These are phyloP conservation scores for Geotrichum macrosporum DNA, from an alignment of 1,139 yeast species.

Conservation along the genomic window DNA sequence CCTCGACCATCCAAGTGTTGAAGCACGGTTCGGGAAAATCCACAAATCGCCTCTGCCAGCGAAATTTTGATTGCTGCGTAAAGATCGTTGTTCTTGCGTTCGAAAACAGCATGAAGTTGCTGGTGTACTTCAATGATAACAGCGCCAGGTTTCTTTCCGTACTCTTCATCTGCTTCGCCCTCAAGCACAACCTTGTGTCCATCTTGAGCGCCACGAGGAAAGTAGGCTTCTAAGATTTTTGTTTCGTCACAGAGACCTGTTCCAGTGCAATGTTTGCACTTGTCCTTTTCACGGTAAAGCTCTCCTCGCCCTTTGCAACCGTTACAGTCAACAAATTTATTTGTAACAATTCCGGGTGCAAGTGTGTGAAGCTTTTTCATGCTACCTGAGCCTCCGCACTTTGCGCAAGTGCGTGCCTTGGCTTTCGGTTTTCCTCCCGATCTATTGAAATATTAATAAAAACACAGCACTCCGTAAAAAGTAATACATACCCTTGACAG, in stretches of 20 bases:
- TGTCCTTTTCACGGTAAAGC: constrained; percentile 58
- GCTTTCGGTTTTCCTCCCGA: constrained; percentile 67
- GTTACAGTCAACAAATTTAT: constrained; percentile 59
- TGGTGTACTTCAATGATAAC: constrained; percentile 59
- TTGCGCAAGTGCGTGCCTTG: constrained; percentile 50
- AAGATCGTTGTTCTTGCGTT: constrained; percentile 61
- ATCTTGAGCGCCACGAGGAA: constrained; percentile 62
- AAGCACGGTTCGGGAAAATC: constrained; percentile 64
- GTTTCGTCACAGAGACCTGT: constrained; percentile 58
- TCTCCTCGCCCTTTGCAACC: constrained; percentile 72
- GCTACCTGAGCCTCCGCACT: constrained; percentile 72
- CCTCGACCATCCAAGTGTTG: constrained; percentile 80
- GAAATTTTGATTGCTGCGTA: constrained; percentile 58
- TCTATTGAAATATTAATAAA: constrained; percentile 8
- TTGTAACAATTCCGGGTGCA: constrained; percentile 73
- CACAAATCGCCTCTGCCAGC: constrained; percentile 76
- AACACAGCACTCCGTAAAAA: too few relatives aligned
- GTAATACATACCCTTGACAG: constrained; percentile 55
- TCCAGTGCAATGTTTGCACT: constrained; percentile 76
- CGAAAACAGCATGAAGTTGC: constrained; percentile 44
- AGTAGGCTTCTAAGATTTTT: constrained; percentile 71
- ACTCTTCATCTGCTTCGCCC: constrained; percentile 71
- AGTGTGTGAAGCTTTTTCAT: constrained; percentile 58
- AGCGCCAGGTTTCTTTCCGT: constrained; percentile 72
- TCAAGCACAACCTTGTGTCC: constrained; percentile 59